phyloP scores from a whole-genome alignment of 169 alveolate species.

The Pseudocohnilembus persalinus region DNA sequence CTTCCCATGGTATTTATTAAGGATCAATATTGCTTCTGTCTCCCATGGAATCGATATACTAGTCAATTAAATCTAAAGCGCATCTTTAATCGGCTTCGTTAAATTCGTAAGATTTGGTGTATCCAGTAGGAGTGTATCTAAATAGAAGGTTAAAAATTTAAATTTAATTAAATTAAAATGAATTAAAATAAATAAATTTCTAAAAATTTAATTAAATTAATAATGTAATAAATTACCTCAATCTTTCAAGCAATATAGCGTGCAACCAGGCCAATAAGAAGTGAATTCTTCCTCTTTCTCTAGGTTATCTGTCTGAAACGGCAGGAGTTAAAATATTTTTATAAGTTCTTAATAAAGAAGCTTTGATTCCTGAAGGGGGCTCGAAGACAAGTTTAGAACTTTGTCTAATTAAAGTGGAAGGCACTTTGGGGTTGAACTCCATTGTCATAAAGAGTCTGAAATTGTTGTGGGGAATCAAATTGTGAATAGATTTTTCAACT shows the following conservation, averaged over 20 bases:
- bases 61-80: conserved; percentile 92
- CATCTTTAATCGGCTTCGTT: conserved; percentile 97
- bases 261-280: conserved; percentile 96
- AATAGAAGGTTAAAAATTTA: too few relatives aligned
- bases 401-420: conserved; percentile 92
- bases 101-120: conserved; percentile 97
- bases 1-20: conserved; percentile 98
- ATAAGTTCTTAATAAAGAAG: conserved; percentile 89
- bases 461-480: conserved; percentile 83
- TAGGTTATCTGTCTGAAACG: conserved; percentile 38
- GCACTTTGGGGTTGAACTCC: conserved; percentile 95
- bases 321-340: conserved; percentile 60
- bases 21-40: conserved; percentile 88
- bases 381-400: conserved; percentile 95
- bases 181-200: too few relatives aligned
- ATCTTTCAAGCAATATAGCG: conserved; percentile 96
- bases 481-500: conserved; percentile 93
- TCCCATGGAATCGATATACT: conserved; percentile 88
- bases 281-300: conserved; percentile 87
- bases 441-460: conserved; percentile 96
- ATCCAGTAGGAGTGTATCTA: conserved; percentile 97
- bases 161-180: too few relatives aligned
- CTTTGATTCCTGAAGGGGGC: conserved; percentile 97
- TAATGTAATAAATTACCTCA: conserved; percentile 39
- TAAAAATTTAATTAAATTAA: too few relatives aligned